phyloP scores from a whole-genome alignment of 306 rosid species.

The Dalbergia cultrata region DNA sequence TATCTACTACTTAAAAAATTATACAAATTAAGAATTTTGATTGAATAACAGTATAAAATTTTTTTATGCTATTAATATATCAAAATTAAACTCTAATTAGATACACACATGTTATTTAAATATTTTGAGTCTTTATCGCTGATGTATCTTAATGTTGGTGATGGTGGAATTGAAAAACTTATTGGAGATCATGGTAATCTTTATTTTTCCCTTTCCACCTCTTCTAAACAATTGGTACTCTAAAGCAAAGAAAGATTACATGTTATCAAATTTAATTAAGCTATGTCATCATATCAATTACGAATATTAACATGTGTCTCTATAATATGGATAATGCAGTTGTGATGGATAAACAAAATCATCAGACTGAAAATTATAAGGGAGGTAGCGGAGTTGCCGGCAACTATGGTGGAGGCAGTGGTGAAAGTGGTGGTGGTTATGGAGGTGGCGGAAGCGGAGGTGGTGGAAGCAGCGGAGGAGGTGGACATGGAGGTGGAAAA shows the following conservation, averaged over 20 bases:
- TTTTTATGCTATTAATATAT: no score
- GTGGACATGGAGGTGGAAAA: neutral
- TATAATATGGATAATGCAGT: slow-evolving; percentile 14
- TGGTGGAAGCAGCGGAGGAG: slow-evolving; percentile 10
- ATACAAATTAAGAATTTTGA: no score
- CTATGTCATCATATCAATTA: neutral
- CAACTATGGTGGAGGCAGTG: neutral
- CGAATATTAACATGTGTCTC: neutral
- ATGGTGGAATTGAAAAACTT: neutral
- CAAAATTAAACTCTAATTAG: no score
- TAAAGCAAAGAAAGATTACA: neutral
- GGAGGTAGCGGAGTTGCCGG: neutral
- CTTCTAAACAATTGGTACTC: neutral
- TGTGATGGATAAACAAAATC: neutral
- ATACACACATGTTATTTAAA: neutral
- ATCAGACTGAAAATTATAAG: neutral
- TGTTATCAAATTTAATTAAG: neutral
- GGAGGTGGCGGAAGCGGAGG: slow-evolving; percentile 4
- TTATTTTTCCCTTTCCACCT: neutral
- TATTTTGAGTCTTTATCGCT: neutral
- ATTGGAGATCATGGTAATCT: neutral
- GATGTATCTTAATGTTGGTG: neutral
- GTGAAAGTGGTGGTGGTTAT: neutral
- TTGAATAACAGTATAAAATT: no score
- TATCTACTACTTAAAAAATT: no score